Percentiles rank a stretch among this genome's conserved stretches.
phyloP scores from a whole-genome alignment of 2,329 filamentous ascomycete species.

The Colletotrichum musicola region DNA sequence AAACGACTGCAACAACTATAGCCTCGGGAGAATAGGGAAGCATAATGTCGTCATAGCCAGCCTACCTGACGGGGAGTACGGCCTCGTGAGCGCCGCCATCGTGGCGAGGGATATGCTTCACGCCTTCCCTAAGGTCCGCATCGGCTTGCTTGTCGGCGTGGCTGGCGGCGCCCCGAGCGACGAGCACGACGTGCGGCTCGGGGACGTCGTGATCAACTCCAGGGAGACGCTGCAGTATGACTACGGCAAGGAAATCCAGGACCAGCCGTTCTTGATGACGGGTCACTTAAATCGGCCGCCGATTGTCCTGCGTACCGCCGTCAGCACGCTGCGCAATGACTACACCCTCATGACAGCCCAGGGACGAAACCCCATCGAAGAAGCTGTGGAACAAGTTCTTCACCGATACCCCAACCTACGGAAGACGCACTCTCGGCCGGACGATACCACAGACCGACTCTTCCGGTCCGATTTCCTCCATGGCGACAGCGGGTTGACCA shows the following conservation, averaged over 20 bases:
- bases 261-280: conserved; percentile 27
- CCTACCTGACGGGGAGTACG: conserved; percentile 32
- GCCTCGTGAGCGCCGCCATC: conserved; percentile 15
- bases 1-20: not conserved
- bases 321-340: no score
- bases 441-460: no score
- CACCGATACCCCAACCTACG: no score
- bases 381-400: no score
- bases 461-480: no score
- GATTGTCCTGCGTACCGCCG: no score
- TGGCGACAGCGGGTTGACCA: no score
- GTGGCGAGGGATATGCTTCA: conserved; percentile 47
- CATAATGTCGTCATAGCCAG: not conserved
- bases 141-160: conserved; percentile 51
- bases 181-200: conserved; percentile 49
- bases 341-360: no score
- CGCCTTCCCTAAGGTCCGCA: conserved; percentile 47
- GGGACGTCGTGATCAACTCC: conserved; percentile 36
- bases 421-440: no score
- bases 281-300: not conserved
- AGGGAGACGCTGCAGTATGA: conserved; percentile 45
- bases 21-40: not conserved
- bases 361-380: no score
- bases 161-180: conserved; percentile 51
- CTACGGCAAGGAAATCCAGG: conserved; percentile 42